Evolutionary conservation across 108 stramenopile genomes (phyloP).

Genomic region (Nitzschia putrida): DNA sequence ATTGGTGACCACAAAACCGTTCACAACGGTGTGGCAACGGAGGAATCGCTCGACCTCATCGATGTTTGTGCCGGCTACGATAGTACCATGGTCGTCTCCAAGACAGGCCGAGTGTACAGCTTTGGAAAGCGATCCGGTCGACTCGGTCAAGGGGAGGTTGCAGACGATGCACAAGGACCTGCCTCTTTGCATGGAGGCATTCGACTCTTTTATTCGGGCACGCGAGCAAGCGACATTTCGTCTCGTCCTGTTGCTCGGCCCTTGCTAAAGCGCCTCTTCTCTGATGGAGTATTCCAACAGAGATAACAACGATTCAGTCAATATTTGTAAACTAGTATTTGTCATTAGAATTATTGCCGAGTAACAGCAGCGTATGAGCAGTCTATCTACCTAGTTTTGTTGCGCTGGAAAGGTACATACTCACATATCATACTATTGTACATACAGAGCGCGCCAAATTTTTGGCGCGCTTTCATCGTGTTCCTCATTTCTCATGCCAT

Average conservation of each 20-base stretch:
- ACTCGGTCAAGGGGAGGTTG: slow-evolving; percentile 62
- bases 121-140: slow-evolving; percentile 67
- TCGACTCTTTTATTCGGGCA: slow-evolving; percentile 43
- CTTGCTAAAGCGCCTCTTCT: slow-evolving; percentile 9
- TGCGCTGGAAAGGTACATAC: too few relatives aligned
- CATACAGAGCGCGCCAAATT: too few relatives aligned
- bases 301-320: neutral
- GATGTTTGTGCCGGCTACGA: slow-evolving; percentile 67
- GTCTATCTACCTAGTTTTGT: too few relatives aligned
- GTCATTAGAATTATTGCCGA: too few relatives aligned
- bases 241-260: neutral
- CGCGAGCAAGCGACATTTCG: neutral
- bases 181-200: slow-evolving; percentile 64
- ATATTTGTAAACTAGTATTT: too few relatives aligned
- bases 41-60: slow-evolving; percentile 14
- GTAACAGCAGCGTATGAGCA: too few relatives aligned
- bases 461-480: too few relatives aligned
- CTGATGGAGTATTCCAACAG: slow-evolving; percentile 6
- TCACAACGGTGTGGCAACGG: neutral
- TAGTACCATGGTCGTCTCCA: slow-evolving; percentile 49
- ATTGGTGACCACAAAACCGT: slow-evolving; percentile 28
- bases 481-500: too few relatives aligned
- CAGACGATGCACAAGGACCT: slow-evolving; percentile 39
- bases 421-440: too few relatives aligned
- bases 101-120: slow-evolving; percentile 57